These are phyloP conservation scores for Rubus parviflorus DNA, from an alignment of 306 rosid species.

Conservation along the genomic window DNA sequence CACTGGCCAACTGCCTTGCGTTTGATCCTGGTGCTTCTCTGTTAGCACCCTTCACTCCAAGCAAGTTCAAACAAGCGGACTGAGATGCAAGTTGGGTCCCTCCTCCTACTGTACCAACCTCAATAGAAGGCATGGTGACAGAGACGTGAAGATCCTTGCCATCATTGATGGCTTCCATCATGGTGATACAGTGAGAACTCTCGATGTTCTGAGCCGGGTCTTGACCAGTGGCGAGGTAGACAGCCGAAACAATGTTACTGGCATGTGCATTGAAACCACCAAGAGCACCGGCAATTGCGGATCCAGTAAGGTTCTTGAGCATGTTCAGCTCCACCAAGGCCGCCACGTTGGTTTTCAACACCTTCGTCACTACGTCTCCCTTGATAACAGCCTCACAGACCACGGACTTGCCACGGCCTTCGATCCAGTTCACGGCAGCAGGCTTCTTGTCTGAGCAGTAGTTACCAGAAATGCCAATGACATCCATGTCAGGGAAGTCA, in stretches of 20 bases:
- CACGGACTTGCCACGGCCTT: slow-evolving; percentile 83
- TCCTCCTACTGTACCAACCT: slow-evolving; percentile 96
- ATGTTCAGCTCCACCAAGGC: slow-evolving; percentile 80
- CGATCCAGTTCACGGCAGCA: slow-evolving; percentile 86
- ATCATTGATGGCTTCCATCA: slow-evolving; percentile 79
- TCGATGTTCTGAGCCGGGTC: slow-evolving; percentile 94
- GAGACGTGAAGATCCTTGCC: slow-evolving; percentile 81
- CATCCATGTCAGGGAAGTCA: slow-evolving; percentile 85
- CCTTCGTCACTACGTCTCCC: slow-evolving; percentile 75
- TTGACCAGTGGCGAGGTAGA: slow-evolving; percentile 87
- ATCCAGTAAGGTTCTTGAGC: slow-evolving; percentile 87
- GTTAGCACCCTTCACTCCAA: slow-evolving; percentile 87
- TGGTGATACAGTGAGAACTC: slow-evolving; percentile 85
- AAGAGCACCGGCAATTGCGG: slow-evolving; percentile 85
- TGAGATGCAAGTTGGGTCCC: slow-evolving; percentile 92
- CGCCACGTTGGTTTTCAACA: slow-evolving; percentile 69
- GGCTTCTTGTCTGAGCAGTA: slow-evolving; percentile 91
- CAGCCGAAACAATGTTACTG: slow-evolving; percentile 72
- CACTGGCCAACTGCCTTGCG: slow-evolving; percentile 60
- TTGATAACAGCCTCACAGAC: slow-evolving; percentile 79
- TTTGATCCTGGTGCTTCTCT: slow-evolving; percentile 78
- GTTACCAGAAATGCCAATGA: slow-evolving; percentile 85
- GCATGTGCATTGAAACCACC: slow-evolving; percentile 97
- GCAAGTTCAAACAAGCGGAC: slow-evolving; percentile 79
- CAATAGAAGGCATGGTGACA: slow-evolving; percentile 87